Evolutionary conservation across 1,284 basidiomycete species (phyloP), one percentile per base, ranked within the genome.

Genomic region (Cutaneotrichosporon sp.): DNA sequence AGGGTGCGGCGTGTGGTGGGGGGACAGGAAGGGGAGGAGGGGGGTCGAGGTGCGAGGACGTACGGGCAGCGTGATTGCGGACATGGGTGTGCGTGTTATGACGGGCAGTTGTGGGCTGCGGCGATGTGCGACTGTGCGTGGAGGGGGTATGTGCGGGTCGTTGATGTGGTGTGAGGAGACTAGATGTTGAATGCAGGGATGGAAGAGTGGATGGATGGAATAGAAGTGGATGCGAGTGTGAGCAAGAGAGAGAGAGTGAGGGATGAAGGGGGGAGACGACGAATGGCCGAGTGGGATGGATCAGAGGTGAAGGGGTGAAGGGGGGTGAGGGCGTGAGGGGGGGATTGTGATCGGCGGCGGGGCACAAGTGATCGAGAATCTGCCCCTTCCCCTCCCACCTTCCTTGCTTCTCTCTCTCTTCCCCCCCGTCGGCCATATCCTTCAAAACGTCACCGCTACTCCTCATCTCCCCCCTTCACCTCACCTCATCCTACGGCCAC

Each of bases 301-400:
- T 14, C 2, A 8, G 3, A 42, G n/a, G 16, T 3, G 11, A 36
- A 13, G 3, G n/a, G n/a, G n/a, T n/a, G n/a, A n/a, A n/a, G n/a
- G n/a, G n/a, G n/a, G n/a, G n/a, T n/a, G n/a, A n/a, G n/a, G n/a
- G n/a, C n/a, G n/a, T n/a, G n/a, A n/a, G n/a, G 38, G 9, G 38
- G 38, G 38, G 38, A 42, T 42, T 42, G 38, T 42, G 38, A 42
- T 42, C 38, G 38, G 18, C 13, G 18, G 36, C 38, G 38, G 38
- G 38, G 38, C 18, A 42, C 38, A 42, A 42, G 38, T 42, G 38
- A 42, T 42, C 38, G 38, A 42, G 38, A 42, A 42, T 42, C 38
- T 42, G 16, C 18, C 38, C 38, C 38, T 7, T 18, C 9, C 18
- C 18, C 18, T 18, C 3, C 38, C 38, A 42, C 7, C 18, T 5